phyloP scores from a whole-genome alignment of 768 basidiomycete genomes.

The Mycena floridula region DNA sequence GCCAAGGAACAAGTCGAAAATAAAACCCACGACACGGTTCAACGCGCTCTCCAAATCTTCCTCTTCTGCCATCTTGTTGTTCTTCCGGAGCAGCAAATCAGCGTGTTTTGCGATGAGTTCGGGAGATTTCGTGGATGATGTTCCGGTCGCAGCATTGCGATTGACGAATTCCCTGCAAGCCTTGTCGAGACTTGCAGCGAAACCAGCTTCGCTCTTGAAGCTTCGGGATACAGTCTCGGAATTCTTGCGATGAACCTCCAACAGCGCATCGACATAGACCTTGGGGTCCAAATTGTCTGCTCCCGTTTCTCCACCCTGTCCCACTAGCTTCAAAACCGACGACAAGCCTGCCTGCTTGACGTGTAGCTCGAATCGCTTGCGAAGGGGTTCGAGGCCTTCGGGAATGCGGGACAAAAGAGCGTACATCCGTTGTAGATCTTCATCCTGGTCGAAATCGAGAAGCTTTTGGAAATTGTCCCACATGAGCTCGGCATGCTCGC shows the following conservation, averaged over 20 bases:
- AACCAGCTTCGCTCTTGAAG: slow-evolving; percentile 90
- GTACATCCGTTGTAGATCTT: slow-evolving; percentile 95
- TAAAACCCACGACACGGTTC: slow-evolving; percentile 71
- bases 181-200: slow-evolving; percentile 89
- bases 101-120: slow-evolving; percentile 90
- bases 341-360: slow-evolving; percentile 83
- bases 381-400: slow-evolving; percentile 84
- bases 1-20: slow-evolving; percentile 6
- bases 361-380: slow-evolving; percentile 91
- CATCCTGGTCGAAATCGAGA: slow-evolving; percentile 90
- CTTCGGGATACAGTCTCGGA: slow-evolving; percentile 82
- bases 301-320: slow-evolving; percentile 45
- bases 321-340: slow-evolving; percentile 71
- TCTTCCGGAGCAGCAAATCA: slow-evolving; percentile 88
- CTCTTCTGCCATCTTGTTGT: slow-evolving; percentile 92
- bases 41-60: slow-evolving; percentile 86
- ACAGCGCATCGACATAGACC: slow-evolving; percentile 86
- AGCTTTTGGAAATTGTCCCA: slow-evolving; percentile 88
- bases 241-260: slow-evolving; percentile 91
- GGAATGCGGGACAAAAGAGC: slow-evolving; percentile 83
- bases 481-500: no score
- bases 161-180: slow-evolving; percentile 97
- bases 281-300: slow-evolving; percentile 80
- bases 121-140: slow-evolving; percentile 80
- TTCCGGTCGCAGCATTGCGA: slow-evolving; percentile 82